Percentiles rank a stretch among this genome's conserved stretches.
Conservation (phyloP, 2,329 filamentous ascomycete genomes). For the Penicillium sp. region DNA sequence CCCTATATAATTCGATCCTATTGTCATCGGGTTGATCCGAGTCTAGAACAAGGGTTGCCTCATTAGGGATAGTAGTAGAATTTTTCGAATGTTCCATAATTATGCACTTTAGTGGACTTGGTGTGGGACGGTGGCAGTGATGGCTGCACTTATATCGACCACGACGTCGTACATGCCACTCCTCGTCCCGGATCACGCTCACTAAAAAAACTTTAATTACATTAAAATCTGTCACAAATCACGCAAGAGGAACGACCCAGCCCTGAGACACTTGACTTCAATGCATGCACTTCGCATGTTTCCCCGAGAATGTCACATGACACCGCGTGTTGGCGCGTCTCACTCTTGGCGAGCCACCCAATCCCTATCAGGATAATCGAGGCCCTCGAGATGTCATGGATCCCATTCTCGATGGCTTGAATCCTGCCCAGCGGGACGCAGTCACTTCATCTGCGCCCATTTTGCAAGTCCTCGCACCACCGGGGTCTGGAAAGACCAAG, state of each 20-base stretch:
- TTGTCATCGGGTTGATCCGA: not conserved
- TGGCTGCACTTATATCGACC: not conserved
- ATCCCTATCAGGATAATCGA: not conserved
- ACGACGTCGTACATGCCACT: not conserved
- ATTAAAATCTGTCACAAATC: not conserved
- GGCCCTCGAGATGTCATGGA: constrained; percentile 44
- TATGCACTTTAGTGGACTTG: not conserved
- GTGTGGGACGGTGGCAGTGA: not conserved
- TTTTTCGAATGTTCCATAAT: not conserved
- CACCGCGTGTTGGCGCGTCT: constrained; percentile 25
- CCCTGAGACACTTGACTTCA: not conserved
- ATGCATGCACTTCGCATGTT: not conserved
- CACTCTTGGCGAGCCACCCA: constrained; percentile 5
- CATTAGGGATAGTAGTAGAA: not conserved
- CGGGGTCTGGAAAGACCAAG: constrained; percentile 85
- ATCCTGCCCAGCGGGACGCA: constrained; percentile 61
- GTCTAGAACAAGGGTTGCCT: not conserved
- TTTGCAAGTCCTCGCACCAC: constrained; percentile 61
- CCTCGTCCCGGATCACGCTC: not conserved
- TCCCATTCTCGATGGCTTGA: constrained; percentile 60
- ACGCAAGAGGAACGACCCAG: not conserved
- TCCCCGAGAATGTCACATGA: constrained; percentile 27
- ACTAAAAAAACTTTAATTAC: not conserved
- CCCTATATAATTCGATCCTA: not conserved
- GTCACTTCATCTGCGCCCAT: constrained; percentile 62